Percentiles rank a stretch among this genome's conserved stretches.
These are phyloP conservation scores for Quercus agrifolia DNA, from an alignment of 306 rosid species.

Conservation along the genomic window DNA sequence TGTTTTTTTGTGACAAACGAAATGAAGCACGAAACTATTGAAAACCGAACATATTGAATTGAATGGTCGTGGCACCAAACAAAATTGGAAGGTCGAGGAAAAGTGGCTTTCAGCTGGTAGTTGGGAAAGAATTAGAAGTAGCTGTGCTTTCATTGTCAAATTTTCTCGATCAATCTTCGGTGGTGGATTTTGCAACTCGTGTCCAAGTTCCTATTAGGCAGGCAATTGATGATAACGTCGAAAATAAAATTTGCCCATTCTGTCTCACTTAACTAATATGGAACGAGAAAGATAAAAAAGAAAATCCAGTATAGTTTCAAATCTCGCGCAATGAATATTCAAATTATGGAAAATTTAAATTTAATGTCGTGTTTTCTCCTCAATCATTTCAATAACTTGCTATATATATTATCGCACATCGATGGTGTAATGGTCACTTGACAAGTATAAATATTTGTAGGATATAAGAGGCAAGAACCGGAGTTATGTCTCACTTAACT, in stretches of 20 bases:
- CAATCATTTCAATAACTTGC: no score
- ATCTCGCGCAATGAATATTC: no score
- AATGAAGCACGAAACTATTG: background rate
- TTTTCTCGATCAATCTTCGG: background rate
- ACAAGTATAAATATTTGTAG: fast-evolving
- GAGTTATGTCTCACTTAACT: no score
- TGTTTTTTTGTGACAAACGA: background rate
- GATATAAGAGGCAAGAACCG: fast-evolving
- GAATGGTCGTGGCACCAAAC: background rate
- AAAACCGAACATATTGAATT: background rate
- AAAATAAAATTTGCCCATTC: no score
- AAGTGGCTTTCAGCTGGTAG: background rate
- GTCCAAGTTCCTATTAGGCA: background rate
- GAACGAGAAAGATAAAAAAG: no score
- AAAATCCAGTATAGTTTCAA: no score
- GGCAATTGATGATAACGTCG: background rate
- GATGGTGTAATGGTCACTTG: fast-evolving
- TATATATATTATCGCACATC: fast-evolving
- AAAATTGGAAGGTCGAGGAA: background rate
- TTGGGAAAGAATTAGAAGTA: background rate
- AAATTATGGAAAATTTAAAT: no score
- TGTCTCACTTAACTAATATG: no score
- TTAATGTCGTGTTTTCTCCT: no score
- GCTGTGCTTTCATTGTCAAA: background rate
- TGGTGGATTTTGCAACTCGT: background rate